Percentiles rank a stretch among this genome's conserved stretches.
Evolutionary conservation across 176 grass and related monocot species (phyloP).

Genomic region (Musa itinerans): DNA sequence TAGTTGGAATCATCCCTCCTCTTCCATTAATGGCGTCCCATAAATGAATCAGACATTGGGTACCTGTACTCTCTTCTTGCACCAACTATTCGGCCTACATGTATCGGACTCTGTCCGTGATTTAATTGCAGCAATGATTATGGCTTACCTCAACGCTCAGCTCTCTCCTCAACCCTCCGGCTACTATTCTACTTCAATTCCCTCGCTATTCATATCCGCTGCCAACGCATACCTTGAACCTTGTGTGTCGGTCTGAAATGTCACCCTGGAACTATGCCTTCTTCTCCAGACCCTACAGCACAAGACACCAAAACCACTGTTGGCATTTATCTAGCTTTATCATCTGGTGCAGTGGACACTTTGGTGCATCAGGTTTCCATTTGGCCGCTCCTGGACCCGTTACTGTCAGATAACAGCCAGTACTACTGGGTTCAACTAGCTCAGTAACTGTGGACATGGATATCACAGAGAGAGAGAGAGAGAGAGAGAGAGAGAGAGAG

Average conservation of each 20-base stretch:
- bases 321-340: conserved; percentile 1
- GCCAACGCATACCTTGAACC: background rate
- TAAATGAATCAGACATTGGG: too few relatives aligned
- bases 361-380: background rate
- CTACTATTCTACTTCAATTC: background rate
- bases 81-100: too few relatives aligned
- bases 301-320: conserved; percentile 1
- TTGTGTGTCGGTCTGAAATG: background rate
- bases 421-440: too few relatives aligned
- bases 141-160: too few relatives aligned
- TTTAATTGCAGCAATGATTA: too few relatives aligned
- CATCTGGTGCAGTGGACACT: background rate
- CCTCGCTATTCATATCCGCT: background rate
- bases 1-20: too few relatives aligned
- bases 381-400: background rate
- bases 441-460: too few relatives aligned
- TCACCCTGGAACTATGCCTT: background rate
- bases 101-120: too few relatives aligned
- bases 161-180: too few relatives aligned
- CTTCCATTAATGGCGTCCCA: too few relatives aligned
- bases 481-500: background rate
- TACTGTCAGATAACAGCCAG: background rate
- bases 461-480: background rate
- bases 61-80: too few relatives aligned
- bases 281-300: background rate